Base-by-base conservation (phyloP, 176 grass and related monocot species). In the Dactylis glomerata region DNA sequence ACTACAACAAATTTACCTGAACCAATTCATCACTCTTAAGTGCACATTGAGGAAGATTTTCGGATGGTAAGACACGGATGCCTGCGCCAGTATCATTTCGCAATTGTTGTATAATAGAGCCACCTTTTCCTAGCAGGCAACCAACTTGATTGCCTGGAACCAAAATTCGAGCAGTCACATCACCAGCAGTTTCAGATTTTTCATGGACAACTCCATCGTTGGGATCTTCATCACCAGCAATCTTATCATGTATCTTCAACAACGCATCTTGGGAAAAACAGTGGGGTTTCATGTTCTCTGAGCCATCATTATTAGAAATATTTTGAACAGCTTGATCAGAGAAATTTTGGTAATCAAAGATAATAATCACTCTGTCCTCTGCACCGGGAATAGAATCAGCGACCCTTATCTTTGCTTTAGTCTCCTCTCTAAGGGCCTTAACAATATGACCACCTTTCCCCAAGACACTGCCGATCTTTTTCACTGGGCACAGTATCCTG, bases 321-420 rank as follows among this genome's bases (percentile, higher is more conserved):
- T 84, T 88, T 76, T 88, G 79, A 86, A 65, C 46, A 82, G 72
- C 47, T 64, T 78, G 65, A 80, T 85, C 89, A 40, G 75, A 82
- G 72, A 90, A 79, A 78, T 88, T 87, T 58, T 84, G 77, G 82
- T 90, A 82, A 83, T 82, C 92, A 78, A 92, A 95, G 58, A 95
- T 90, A 40, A 92, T 95, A 92, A 95, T 88, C 71, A 95, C 90
- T 82, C 96, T 98, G 78, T 99, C 96, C 0, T 99, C 96, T 16
- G 96, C 93, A 73, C 93, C 91, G 71, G 91, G 91, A 91, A 99
- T 93, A 80, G 91, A 82, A 94, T 99, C 93, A 52, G 91, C 93
- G 86, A 99, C 91, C 73, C 93, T 86, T 93, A 99, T 99, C 83
- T 99, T 99, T 71, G 96, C 87, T 92, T 92, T 92, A 64, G 93